phyloP scores from a whole-genome alignment of 2,329 filamentous ascomycete genomes.

The Calonectria crousiana region DNA sequence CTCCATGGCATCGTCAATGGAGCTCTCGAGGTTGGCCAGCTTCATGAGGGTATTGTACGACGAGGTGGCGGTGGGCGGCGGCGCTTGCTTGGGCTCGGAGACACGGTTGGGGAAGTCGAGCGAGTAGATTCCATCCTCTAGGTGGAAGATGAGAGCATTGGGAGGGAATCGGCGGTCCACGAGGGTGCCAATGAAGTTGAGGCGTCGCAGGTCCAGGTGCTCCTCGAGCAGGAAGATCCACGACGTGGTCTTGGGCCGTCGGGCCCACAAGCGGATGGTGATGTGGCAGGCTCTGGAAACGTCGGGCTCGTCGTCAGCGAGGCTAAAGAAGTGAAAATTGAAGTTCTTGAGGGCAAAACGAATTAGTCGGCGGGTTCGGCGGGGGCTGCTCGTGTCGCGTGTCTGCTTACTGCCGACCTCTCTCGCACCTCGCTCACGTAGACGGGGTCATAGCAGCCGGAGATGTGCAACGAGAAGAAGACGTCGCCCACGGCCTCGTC shows the following conservation, averaged over 20 bases:
- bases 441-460: conserved; percentile 76
- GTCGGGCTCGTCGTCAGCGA: conserved; percentile 71
- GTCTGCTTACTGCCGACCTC: conserved; percentile 72
- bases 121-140: conserved; percentile 88
- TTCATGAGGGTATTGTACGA: conserved; percentile 92
- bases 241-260: conserved; percentile 61
- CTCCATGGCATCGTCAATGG: conserved; percentile 87
- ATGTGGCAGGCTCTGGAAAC: conserved; percentile 76
- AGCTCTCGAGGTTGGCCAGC: conserved; percentile 88
- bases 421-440: conserved; percentile 89
- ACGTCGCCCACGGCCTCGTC: conserved; percentile 82
- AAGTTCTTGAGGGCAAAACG: conserved; percentile 71
- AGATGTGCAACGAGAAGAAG: conserved; percentile 87
- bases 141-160: conserved; percentile 88
- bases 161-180: conserved; percentile 78
- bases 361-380: conserved; percentile 8
- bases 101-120: conserved; percentile 72
- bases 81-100: conserved; percentile 65
- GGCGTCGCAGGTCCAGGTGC: conserved; percentile 74
- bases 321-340: conserved; percentile 87
- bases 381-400: not conserved
- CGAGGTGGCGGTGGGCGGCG: conserved; percentile 70
- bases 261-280: conserved; percentile 81
- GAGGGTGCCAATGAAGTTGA: conserved; percentile 84
- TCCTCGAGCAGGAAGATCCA: conserved; percentile 78